These are phyloP conservation scores for Dactylonectria macrodidyma DNA, from an alignment of 2,329 filamentous ascomycete genomes.

Conservation along the genomic window DNA sequence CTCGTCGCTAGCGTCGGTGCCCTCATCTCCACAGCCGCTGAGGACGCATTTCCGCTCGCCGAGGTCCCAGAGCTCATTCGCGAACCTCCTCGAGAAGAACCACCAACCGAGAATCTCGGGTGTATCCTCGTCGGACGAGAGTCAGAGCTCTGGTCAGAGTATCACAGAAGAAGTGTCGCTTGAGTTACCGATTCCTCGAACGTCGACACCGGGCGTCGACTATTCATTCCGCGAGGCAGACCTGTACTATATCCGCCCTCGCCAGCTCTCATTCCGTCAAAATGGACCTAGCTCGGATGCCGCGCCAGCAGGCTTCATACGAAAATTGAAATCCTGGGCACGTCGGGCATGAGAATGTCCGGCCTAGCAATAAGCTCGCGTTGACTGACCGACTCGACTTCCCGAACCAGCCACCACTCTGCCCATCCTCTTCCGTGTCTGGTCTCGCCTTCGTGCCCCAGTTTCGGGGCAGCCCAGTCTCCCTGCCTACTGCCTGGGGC, in stretches of 20 bases:
- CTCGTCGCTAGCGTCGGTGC: constrained; percentile 25
- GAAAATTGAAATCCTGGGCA: constrained; percentile 15
- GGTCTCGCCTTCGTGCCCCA: neutral
- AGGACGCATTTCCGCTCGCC: constrained; percentile 45
- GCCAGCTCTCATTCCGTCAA: constrained; percentile 38
- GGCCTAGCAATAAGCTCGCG: no score
- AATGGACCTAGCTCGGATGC: neutral
- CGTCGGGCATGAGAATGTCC: neutral
- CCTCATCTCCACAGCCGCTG: constrained; percentile 20
- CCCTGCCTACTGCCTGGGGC: neutral
- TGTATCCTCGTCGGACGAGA: constrained; percentile 6
- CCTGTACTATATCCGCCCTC: constrained; percentile 49
- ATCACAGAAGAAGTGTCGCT: neutral
- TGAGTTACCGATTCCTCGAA: constrained; percentile 28
- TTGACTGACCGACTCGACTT: no score
- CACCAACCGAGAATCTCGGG: constrained; percentile 21
- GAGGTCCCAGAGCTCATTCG: constrained; percentile 25
- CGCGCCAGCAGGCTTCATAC: neutral
- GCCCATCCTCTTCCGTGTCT: neutral
- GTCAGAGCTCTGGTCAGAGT: constrained; percentile 14
- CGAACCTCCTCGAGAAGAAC: constrained; percentile 13
- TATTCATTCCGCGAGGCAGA: constrained; percentile 56
- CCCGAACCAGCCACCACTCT: no score
- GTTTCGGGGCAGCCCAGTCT: neutral
- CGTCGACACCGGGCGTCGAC: constrained; percentile 46